Evolutionary conservation across 2,329 filamentous ascomycete genomes (phyloP).

Genomic region (Fusarium dlaminii): DNA sequence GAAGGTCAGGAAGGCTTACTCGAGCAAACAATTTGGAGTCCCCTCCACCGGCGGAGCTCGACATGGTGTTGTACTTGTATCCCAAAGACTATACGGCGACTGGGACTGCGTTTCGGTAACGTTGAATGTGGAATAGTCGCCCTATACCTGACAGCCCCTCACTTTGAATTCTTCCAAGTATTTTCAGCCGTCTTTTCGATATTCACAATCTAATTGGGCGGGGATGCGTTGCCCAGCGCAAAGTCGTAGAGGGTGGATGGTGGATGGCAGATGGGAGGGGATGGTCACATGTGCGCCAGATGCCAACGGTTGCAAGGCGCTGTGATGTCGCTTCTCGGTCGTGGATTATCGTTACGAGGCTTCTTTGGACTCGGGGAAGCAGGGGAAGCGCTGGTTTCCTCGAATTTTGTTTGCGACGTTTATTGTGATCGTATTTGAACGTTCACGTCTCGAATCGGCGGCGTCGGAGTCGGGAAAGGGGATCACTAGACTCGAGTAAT

Average conservation of each 20-base stretch:
- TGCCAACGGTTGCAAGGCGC: slow-evolving; percentile 32
- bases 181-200: slow-evolving; percentile 20
- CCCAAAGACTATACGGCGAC: slow-evolving; percentile 26
- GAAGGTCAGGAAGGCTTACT: slow-evolving; percentile 64
- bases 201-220: slow-evolving; percentile 40
- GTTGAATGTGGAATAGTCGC: slow-evolving; percentile 38
- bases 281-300: slow-evolving; percentile 43
- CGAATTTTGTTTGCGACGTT: slow-evolving; percentile 16
- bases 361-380: neutral
- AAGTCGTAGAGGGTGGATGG: slow-evolving; percentile 40
- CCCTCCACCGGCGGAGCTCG: slow-evolving; percentile 72
- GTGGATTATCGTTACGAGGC: slow-evolving; percentile 14
- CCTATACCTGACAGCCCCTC: slow-evolving; percentile 39
- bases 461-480: slow-evolving; percentile 42
- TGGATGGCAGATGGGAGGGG: slow-evolving; percentile 27
- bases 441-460: slow-evolving; percentile 36
- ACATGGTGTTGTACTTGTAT: slow-evolving; percentile 58
- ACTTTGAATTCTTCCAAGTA: slow-evolving; percentile 27
- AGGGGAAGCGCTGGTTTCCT: neutral
- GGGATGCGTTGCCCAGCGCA: slow-evolving; percentile 29
- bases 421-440: slow-evolving; percentile 26
- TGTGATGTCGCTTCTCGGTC: slow-evolving; percentile 27
- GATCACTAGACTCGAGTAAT: slow-evolving; percentile 40
- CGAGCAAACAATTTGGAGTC: slow-evolving; percentile 99
- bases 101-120: slow-evolving; percentile 23